Base-by-base conservation (phyloP, 2,329 filamentous ascomycete genomes). In the Penicillium sp. region DNA sequence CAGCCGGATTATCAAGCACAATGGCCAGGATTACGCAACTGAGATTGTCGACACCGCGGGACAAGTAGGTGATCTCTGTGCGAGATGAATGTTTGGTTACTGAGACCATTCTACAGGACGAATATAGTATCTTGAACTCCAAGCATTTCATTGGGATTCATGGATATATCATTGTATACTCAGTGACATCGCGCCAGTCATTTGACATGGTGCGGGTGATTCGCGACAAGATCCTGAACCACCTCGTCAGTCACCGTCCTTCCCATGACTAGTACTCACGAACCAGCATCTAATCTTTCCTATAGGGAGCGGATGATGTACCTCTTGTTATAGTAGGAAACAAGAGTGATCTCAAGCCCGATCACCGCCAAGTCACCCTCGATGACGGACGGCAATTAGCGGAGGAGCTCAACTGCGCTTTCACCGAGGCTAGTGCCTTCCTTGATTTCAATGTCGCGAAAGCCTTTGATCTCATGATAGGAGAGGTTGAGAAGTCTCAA, bases 81-180 rank as follows among this genome's bases (percentile, higher is more conserved):
- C 33, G 29, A 49, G 19, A 38, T 17, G 17, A 48, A 25, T 10
- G 17, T 38, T 23, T 42, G 39, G 60, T 60, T 33, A 62, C 64
- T 66, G 59, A 65, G 63, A 47, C 31, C 23, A 52, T 57, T 21
- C 44, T 56, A 59, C 71, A 94, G 89, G 94, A 99, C 81, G 94
- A 99, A 78, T 99, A 99, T 81, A 96, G 91, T 73, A 97, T 97
- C 65, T 83, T 99, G 61, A 97, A 97, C 78, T 96, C 91, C 62
- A 97, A 97, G 80, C 93, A 97, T 75, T 97, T 97, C 71, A 97
- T 99, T 75, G 94, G 94, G 62, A 97, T 97, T 66, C 94, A 99
- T 80, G 94, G 94, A 57, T 99, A 97, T 77, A 92, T 99, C 85
- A 89, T 99, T 60, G 93, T 97, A 49, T 99, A 99, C 78, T 96